Evolutionary conservation across 768 basidiomycete species (phyloP), one percentile per base, ranked within the genome.

Genomic region (Cyclocybe aegerita): DNA sequence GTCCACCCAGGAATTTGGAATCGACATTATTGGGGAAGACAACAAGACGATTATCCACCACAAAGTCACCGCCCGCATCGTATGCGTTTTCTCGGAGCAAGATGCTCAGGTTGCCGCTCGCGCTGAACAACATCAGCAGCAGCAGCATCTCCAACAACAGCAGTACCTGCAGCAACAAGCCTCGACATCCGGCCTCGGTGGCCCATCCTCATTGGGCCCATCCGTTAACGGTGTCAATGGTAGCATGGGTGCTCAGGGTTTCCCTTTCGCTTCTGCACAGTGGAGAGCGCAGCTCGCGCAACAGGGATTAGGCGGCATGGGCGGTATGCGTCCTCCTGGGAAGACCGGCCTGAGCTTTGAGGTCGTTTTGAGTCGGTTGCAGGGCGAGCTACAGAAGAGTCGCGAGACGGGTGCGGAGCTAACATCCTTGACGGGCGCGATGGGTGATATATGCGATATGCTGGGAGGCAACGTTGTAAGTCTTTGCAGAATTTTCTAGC

Each of bases 11-110:
- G 95, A 98, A 86, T 98, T 97, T 66, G 97, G 97, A 49, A 99
- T 98, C 62, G 97, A 98, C 72, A 99, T 99, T 55, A 91, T 97
- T 47, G 90, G 92, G 55, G 97, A 99, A 63, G 97, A 99, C 75
- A 97, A 95, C 77, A 91, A 91, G 70, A 95, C 92, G 1, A 94
- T 98, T 50, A 86, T 98, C 43, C 97, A 99, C 70, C 95, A 98
- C 74, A 98, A 99, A 69, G 97, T 98, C 46, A 93, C 97, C 8
- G 94, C 96, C 4, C 89, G 92, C 29, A 93, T 94, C 33, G 80
- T 91, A 46, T 94, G 95, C 60, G 82, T 98, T 4, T 86, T 96
- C 58, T 82, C 78, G 0, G 86, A 93, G 37, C 90, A 92, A 52
- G 97, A 99, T 61, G 88, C 82, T 1, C 84, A 82, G 53, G 77